Evolutionary conservation across 148 eudicot genomes (phyloP), one percentile per base, ranked within the genome.

Genomic region (Vaccinium corymbosum): DNA sequence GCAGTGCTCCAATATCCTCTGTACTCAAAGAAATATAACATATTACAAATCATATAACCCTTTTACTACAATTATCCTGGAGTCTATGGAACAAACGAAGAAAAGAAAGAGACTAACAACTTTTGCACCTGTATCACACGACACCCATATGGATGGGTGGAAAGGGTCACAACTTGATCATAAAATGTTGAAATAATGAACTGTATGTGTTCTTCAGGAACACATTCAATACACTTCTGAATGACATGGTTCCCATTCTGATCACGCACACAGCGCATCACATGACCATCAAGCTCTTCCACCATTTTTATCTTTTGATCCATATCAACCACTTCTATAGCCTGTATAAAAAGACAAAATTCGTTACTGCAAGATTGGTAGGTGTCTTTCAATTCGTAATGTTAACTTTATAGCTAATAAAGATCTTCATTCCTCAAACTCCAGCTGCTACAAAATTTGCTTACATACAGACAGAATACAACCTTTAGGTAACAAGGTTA

Each of bases 241-340:
- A 97, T 90, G 52, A 97, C 99, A 90, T 97, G 99, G 83, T 97
- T 97, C 52, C 99, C 99, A 88, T 97, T 97, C 83, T 97, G 99
- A 91, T 97, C 99, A 82, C 99, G 98, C 46, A 97, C 99, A 87
- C 99, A 97, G 19, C 99, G 98, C 96, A 97, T 95, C 59, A 97
- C 88, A 77, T 95, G 93, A 81, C 98, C 98, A 87, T 97, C 97
- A 76, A 97, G 94, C 89, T 97, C 99, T 87, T 84, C 88, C 75
- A 95, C 99, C 98, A 97, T 95, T 90, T 89, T 88, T 78, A 95
- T 93, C 92, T 97, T 97, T 85, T 94, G 99, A 88, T 97, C 99
- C 90, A 97, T 86, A 87, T 94, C 98, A 70, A 97, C 99, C 64
- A 95, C 99, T 94, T 97, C 99, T 85, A 97, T 95, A 66, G 99